These are phyloP conservation scores for Cladophialophora yegresii DNA, from an alignment of 2,329 filamentous ascomycete genomes.

Conservation along the genomic window DNA sequence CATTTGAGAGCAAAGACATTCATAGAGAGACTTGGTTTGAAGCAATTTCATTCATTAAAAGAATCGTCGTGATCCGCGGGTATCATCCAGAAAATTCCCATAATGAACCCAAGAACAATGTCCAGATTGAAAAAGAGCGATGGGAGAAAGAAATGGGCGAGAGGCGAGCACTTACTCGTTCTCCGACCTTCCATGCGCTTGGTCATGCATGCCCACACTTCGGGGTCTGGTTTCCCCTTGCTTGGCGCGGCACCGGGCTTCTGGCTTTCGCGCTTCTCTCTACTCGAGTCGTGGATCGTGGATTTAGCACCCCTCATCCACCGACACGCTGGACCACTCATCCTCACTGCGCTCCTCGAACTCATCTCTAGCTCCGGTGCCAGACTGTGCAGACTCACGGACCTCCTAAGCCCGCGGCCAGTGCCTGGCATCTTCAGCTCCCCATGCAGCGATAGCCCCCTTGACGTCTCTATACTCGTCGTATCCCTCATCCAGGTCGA, in stretches of 20 bases:
- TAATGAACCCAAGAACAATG: background rate
- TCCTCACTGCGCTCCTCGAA: background rate
- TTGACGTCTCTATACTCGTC: conserved; percentile 10
- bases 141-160: background rate
- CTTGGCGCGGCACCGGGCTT: background rate
- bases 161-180: background rate
- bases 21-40: background rate
- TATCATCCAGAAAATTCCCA: background rate
- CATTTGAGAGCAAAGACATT: background rate
- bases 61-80: background rate
- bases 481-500: conserved; percentile 34
- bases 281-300: background rate
- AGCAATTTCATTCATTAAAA: background rate
- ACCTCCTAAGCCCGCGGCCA: background rate
- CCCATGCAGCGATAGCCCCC: background rate
- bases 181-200: background rate
- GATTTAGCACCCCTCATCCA: background rate
- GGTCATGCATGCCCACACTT: background rate
- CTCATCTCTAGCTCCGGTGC: background rate
- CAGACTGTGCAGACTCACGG: background rate
- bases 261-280: background rate
- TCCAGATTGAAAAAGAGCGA: background rate
- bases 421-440: background rate
- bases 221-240: background rate
- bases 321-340: background rate